Base-by-base conservation (phyloP, 345 rosid genomes). In the Geranium brycei region DNA sequence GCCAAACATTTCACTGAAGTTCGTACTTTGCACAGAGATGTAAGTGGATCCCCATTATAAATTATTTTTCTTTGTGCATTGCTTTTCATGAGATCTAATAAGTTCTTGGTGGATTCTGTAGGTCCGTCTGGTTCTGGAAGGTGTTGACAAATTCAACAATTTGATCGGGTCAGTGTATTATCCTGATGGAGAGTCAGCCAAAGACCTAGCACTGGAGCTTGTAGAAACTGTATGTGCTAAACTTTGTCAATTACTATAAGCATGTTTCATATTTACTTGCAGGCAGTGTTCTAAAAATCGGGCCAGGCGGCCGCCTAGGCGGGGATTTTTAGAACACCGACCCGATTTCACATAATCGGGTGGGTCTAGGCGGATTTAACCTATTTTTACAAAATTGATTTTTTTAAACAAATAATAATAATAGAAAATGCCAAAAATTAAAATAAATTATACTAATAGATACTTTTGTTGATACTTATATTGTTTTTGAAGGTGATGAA, bases 41-140 rank as follows among this genome's bases (percentile, higher is more conserved):
- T 95, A 77, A 78, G 85, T 66, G 60, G 66, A 68, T 8, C 53
- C 18, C 41, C 61, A 10, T 61, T 62, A 41, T 57, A 63, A 58
- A 32, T 68, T 58, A 63, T 51, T 59, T 66, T 23, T 3, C 4
- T 51, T 57, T 17, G 65, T 31, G 28, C 13, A 68, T 55, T 31
- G 19, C 65, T 35, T 68, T 63, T 68, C 57, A 17, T 63, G 62
- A 58, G 63, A 13, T 69, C 68, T 62, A 75, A 28, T 59, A 41
- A 66, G 15, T 75, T 66, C 35, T 68, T 47, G 53, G 53, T 47
- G 53, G 53, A 11, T 47, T 75, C 72, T 73, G 60, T 68, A 95
- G 99, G 99, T 95, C 19, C 96, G 99, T 31, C 82, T 95, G 75
- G 97, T 95, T 64, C 81, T 95, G 65, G 99, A 95, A 84, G 97